Evolutionary conservation across 208 protist species (phyloP).

Genomic region (Borovskyia barvae): DNA sequence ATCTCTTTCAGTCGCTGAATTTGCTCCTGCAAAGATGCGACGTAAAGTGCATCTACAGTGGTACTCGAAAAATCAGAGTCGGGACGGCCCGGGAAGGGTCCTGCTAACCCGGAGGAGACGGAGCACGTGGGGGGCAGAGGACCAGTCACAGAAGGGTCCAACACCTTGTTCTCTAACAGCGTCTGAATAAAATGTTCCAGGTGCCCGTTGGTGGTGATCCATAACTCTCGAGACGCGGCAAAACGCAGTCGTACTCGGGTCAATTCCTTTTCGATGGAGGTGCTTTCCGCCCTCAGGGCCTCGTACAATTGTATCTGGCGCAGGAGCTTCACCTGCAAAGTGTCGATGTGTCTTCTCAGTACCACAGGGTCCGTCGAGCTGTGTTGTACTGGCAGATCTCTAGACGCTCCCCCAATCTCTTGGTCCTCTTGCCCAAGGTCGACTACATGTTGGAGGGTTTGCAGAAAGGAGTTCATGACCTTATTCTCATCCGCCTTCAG

Average conservation of each 20-base stretch:
- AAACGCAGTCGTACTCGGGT: slow-evolving; percentile 21
- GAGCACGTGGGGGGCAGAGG: too few species aligned
- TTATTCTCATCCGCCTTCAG: too few species aligned
- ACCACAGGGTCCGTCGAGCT: slow-evolving; percentile 5
- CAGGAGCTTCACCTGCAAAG: slow-evolving; percentile 9
- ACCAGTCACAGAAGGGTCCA: not conserved
- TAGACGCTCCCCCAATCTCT: not conserved
- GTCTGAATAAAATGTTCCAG: slow-evolving; percentile 31
- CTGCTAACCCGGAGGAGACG: too few species aligned
- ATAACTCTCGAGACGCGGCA: slow-evolving; percentile 29
- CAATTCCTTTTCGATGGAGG: slow-evolving; percentile 30
- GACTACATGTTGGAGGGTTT: slow-evolving; percentile 31
- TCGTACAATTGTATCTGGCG: slow-evolving; percentile 20
- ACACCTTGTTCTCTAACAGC: slow-evolving; percentile 25
- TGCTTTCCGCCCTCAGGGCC: slow-evolving; percentile 33
- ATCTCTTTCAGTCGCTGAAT: slow-evolving; percentile 31
- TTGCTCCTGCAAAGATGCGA: slow-evolving; percentile 35
- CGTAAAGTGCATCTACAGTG: slow-evolving; percentile 16
- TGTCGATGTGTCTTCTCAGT: slow-evolving; percentile 16
- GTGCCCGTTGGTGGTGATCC: slow-evolving; percentile 17
- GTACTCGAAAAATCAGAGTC: not conserved
- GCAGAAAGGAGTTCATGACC: slow-evolving; percentile 29
- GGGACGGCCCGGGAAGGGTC: too few species aligned
- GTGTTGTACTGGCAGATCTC: not conserved
- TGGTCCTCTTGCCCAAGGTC: slow-evolving; percentile 30